A percentile compares a stretch with the other conserved stretches of the same genome.
phyloP scores from a whole-genome alignment of 371 early-diverging fungal genomes.

The Capillidium heterosporum region DNA sequence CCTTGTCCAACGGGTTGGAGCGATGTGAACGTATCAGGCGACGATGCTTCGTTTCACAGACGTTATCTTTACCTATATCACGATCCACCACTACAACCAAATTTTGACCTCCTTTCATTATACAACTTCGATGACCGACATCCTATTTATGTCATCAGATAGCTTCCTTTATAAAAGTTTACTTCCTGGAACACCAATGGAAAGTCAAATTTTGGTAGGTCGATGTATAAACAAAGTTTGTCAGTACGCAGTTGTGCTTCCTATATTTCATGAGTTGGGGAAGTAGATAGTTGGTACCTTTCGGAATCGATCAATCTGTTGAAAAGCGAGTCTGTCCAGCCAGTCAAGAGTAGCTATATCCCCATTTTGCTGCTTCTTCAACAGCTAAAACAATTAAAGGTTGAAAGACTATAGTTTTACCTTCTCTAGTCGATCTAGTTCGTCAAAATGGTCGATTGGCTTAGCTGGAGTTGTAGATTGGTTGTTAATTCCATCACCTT shows the following conservation, averaged over 20 bases:
- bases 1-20: conserved; percentile 74
- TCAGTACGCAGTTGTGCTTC: conserved; percentile 29
- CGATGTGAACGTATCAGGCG: conserved; percentile 77
- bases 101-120: background rate
- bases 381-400: conserved; percentile 23
- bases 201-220: conserved; percentile 85
- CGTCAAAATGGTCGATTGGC: conserved; percentile 23
- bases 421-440: conserved; percentile 77
- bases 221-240: conserved; percentile 56
- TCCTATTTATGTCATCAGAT: too few species aligned
- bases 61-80: conserved; percentile 63
- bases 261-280: conserved; percentile 11
- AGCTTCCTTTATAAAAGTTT: too few species aligned
- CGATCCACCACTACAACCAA: conserved; percentile 22
- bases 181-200: conserved; percentile 74
- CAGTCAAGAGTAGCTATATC: conserved; percentile 72
- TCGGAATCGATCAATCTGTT: conserved; percentile 60
- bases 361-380: conserved; percentile 67
- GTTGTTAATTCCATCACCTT: conserved; percentile 34
- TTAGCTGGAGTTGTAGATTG: conserved; percentile 41
- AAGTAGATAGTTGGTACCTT: conserved; percentile 19
- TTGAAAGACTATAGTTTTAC: conserved; percentile 14
- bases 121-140: too few species aligned
- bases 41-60: conserved; percentile 92
- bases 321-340: conserved; percentile 75